A percentile compares a stretch with the other conserved stretches of the same genome.
Evolutionary conservation across 192 early-diverging fungal genomes (phyloP).

Genomic region (Linnemannia zychae): DNA sequence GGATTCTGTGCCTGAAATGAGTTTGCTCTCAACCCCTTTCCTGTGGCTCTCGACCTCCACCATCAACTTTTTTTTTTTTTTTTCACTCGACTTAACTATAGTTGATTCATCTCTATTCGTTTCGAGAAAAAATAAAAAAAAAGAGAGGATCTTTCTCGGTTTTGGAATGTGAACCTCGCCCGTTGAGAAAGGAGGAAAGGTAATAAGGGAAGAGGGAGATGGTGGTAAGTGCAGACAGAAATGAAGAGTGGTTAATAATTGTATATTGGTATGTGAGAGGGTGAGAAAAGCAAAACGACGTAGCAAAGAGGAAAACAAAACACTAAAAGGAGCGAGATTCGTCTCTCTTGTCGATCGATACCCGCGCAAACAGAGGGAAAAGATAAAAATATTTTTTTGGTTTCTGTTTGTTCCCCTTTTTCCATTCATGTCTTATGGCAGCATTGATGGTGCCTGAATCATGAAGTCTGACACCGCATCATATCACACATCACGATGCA

Average conservation of each 20-base stretch:
- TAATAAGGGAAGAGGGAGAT: neutral
- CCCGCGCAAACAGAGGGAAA: neutral
- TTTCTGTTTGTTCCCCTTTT: neutral
- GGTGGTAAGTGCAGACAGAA: neutral
- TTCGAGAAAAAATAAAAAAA: neutral
- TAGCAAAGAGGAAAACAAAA: neutral
- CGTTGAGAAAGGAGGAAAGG: neutral
- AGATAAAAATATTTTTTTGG: neutral
- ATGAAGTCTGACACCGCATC: neutral
- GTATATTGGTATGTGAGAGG: neutral
- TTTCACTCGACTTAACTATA: neutral
- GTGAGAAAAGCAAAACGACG: neutral
- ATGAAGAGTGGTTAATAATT: neutral
- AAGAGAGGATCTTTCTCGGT: neutral
- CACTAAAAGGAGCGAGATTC: neutral
- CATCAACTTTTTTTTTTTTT: neutral
- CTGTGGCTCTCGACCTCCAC: neutral
- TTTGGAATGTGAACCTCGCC: neutral
- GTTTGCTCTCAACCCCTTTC: constrained; percentile 2
- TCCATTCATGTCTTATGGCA: neutral
- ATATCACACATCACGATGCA: neutral
- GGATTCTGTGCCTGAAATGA: constrained; percentile 10
- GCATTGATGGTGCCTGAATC: neutral
- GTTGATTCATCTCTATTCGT: neutral
- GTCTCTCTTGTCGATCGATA: neutral